Evolutionary conservation across 768 basidiomycete species (phyloP).

Genomic region (Aureoboletus auriporus): DNA sequence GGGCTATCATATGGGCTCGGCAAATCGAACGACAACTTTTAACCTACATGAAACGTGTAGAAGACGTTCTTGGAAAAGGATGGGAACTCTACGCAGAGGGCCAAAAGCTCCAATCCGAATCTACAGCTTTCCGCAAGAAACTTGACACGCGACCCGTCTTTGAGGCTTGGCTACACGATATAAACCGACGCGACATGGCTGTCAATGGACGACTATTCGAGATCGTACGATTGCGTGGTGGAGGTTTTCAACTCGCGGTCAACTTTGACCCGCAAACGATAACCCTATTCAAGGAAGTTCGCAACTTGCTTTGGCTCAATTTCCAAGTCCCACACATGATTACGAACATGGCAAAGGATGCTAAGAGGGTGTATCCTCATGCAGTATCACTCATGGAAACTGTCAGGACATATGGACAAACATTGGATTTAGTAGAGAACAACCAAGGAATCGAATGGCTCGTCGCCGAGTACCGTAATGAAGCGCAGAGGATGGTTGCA

Average conservation of each 20-base stretch:
- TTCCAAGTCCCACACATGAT: conserved; percentile 95
- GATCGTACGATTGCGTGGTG: conserved; percentile 72
- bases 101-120: conserved; percentile 92
- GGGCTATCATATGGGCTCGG: conserved; percentile 98
- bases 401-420: conserved; percentile 96
- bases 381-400: conserved; percentile 99
- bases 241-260: conserved; percentile 83
- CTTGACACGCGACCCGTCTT: conserved; percentile 92
- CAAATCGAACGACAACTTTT: conserved; percentile 96
- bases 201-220: conserved; percentile 92
- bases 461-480: conserved; percentile 91
- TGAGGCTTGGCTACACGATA: conserved; percentile 96
- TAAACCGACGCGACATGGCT: conserved; percentile 88
- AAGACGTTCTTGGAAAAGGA: conserved; percentile 95
- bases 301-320: conserved; percentile 92
- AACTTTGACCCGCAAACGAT: conserved; percentile 99
- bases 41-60: conserved; percentile 98
- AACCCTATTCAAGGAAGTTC: conserved; percentile 96
- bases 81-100: conserved; percentile 99
- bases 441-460: conserved; percentile 93
- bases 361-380: conserved; percentile 96
- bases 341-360: conserved; percentile 97
- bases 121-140: conserved; percentile 88
- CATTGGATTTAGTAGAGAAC: conserved; percentile 82
- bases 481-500: conserved; percentile 88